Evolutionary conservation across 768 basidiomycete genomes (phyloP).

Genomic region (Lactarius quietus): DNA sequence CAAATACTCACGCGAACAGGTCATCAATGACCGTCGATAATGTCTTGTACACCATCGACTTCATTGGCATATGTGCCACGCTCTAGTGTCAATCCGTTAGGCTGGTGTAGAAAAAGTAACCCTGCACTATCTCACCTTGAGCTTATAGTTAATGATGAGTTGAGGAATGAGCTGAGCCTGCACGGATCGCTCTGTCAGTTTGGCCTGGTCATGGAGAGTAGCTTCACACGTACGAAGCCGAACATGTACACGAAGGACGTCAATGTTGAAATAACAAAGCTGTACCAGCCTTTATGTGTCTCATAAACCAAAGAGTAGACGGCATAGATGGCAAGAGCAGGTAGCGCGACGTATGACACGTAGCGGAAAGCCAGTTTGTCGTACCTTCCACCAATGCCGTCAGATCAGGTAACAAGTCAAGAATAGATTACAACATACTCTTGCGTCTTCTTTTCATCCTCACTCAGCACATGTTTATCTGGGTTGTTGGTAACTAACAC

Average conservation of each 20-base stretch:
- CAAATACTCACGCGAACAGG: slow-evolving; percentile 69
- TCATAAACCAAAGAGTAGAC: slow-evolving; percentile 79
- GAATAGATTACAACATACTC: slow-evolving; percentile 54
- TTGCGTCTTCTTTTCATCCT: slow-evolving; percentile 97
- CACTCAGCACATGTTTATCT: slow-evolving; percentile 95
- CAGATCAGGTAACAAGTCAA: slow-evolving; percentile 1
- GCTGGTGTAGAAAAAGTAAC: neutral
- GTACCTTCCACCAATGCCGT: slow-evolving; percentile 46
- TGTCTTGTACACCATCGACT: slow-evolving; percentile 95
- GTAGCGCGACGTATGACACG: slow-evolving; percentile 86
- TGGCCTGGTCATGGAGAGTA: slow-evolving; percentile 24
- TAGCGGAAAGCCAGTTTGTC: slow-evolving; percentile 93
- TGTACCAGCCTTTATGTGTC: slow-evolving; percentile 93
- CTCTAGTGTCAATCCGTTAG: slow-evolving; percentile 46
- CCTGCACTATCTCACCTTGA: slow-evolving; percentile 56
- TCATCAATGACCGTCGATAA: slow-evolving; percentile 90
- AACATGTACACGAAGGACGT: slow-evolving; percentile 96
- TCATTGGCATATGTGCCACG: slow-evolving; percentile 98
- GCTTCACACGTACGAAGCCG: slow-evolving; percentile 76
- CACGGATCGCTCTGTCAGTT: slow-evolving; percentile 21
- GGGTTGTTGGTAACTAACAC: slow-evolving; percentile 17
- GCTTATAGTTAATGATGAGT: slow-evolving; percentile 95
- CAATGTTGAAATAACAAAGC: slow-evolving; percentile 88
- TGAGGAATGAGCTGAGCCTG: slow-evolving; percentile 85
- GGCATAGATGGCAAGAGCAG: slow-evolving; percentile 71